A percentile compares a stretch with the other conserved stretches of the same genome.
phyloP scores from a whole-genome alignment of 805 yeast species.

The Candida oleophila region DNA sequence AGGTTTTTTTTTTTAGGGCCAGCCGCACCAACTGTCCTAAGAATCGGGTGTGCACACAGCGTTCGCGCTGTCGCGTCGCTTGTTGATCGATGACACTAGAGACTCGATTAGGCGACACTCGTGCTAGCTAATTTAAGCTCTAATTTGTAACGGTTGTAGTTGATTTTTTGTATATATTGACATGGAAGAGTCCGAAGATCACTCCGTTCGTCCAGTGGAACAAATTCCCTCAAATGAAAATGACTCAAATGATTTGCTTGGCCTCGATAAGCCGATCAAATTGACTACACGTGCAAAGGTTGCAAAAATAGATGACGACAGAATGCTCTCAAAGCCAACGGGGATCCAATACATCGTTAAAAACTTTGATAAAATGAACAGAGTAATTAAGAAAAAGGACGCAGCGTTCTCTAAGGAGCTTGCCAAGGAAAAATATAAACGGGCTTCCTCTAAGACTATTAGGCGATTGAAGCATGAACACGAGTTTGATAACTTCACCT shows the following conservation, averaged over 20 bases:
- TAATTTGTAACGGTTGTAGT: no score
- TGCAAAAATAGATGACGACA: conserved; percentile 39
- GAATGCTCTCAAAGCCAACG: conserved; percentile 30
- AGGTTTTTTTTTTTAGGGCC: no score
- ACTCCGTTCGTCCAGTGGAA: neutral
- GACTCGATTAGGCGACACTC: no score
- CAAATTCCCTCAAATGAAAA: neutral
- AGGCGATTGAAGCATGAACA: conserved; percentile 22
- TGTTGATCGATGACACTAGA: no score
- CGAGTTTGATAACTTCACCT: conserved; percentile 33
- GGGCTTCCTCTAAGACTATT: conserved; percentile 14
- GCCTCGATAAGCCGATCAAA: conserved; percentile 37
- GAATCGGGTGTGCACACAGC: no score
- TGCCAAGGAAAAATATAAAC: conserved; percentile 7
- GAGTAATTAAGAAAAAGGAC: conserved; percentile 28
- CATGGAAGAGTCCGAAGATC: neutral
- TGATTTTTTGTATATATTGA: no score
- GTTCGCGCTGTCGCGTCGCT: no score
- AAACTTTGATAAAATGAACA: conserved; percentile 26
- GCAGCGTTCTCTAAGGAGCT: conserved; percentile 15
- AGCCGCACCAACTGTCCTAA: no score
- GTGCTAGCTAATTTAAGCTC: no score
- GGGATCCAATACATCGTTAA: conserved; percentile 35
- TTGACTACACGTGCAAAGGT: conserved; percentile 29
- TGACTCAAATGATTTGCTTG: conserved; percentile 22